Percentiles rank a stretch among this genome's conserved stretches.
Evolutionary conservation across 345 rosid genomes (phyloP).

Genomic region (Brassica cretica): DNA sequence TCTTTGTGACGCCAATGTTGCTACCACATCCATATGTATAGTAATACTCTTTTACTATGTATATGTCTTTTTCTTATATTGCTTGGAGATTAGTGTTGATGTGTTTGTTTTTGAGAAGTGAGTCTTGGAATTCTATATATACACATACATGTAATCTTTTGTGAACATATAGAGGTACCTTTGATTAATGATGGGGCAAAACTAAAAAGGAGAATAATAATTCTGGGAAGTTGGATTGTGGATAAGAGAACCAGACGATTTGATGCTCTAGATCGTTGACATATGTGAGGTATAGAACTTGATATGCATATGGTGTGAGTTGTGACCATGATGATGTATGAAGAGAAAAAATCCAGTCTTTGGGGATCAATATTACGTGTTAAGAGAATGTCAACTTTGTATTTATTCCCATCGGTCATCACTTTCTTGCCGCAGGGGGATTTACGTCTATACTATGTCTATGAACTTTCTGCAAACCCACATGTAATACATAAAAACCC

Average conservation of each 20-base stretch:
- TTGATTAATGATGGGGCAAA: slow-evolving; percentile 24
- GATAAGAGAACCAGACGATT: slow-evolving; percentile 34
- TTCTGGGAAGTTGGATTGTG: slow-evolving; percentile 22
- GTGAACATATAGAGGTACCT: slow-evolving; percentile 17
- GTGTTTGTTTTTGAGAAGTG: slow-evolving; percentile 29
- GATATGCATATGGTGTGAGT: slow-evolving; percentile 28
- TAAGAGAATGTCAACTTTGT: slow-evolving; percentile 41
- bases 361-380: slow-evolving; percentile 40
- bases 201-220: slow-evolving; percentile 15
- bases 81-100: slow-evolving; percentile 22
- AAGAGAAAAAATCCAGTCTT: slow-evolving; percentile 26
- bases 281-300: slow-evolving; percentile 21
- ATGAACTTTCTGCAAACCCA: background rate
- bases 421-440: slow-evolving; percentile 19
- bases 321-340: slow-evolving; percentile 40
- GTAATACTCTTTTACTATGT: slow-evolving; percentile 19
- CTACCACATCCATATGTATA: slow-evolving; percentile 71
- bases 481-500: background rate
- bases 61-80: background rate
- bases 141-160: slow-evolving; percentile 20
- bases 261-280: slow-evolving; percentile 39
- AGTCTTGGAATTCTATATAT: slow-evolving; percentile 32
- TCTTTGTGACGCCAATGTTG: slow-evolving; percentile 73
- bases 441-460: slow-evolving; percentile 3
- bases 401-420: slow-evolving; percentile 34